Base-by-base conservation (phyloP, 345 rosid species). In the Heritiera fomes region DNA sequence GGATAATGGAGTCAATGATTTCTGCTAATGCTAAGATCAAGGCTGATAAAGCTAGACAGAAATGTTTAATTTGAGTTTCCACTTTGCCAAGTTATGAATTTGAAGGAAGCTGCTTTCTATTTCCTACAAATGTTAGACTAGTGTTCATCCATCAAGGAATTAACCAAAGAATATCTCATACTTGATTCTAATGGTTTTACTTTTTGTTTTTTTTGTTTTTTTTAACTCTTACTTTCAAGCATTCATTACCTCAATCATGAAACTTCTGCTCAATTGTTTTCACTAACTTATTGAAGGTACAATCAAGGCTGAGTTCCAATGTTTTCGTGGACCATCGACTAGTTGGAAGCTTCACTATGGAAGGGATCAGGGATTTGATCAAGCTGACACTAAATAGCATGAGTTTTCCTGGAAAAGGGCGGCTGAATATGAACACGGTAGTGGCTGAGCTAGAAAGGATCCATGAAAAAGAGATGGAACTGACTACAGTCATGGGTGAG, bases 401-500 rank as follows among this genome's bases (percentile, higher is more conserved):
- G 81, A 71, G 81, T 49, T 78, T 83, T 72, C 91, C 89, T 0
- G 83, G 89, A 30, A 79, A 30, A 28, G 71, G 71, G 49, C 67
- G 90, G 62, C 89, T 87, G 8, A 86, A 82, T 49, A 91, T 91
- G 91, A 87, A 83, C 34, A 78, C 56, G 76, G 80, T 89, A n/a
- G 87, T 82, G 75, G 30, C 1, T 13, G 89, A 89, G 79, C 91
- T 92, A 3, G 90, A 91, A 75, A 52, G 87, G 80, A 85, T 92
- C 34, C 78, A 79, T 50, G 87, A 85, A 60, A 84, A 87, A 70
- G 92, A 87, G 79, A 84, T 83, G 86, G 85, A 79, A 40, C 30
- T 88, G 70, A 91, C 94, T 52, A 88, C 90, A 32, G 70, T 87
- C 78, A 86, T 83, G 90, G 94, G 94, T 3, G 94, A 87, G 60